Percentiles rank a stretch among this genome's conserved stretches.
Conservation (phyloP, 2,329 filamentous ascomycete genomes). For the Botrytis elliptica region DNA sequence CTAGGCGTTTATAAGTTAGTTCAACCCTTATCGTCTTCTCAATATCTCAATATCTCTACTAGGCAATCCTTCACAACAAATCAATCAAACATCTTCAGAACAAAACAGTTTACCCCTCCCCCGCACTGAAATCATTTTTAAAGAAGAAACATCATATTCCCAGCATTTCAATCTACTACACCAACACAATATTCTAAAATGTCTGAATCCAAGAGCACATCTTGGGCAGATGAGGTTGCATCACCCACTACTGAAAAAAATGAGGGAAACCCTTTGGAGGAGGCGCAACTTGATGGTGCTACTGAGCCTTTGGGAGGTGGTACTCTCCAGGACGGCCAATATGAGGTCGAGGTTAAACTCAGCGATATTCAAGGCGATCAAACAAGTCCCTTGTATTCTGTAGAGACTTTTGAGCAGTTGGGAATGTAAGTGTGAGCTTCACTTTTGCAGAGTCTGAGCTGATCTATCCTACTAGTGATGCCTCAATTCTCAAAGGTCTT, state of each 20-base stretch:
- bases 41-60: not conserved
- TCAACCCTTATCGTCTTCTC: not conserved
- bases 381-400: conserved; percentile 83
- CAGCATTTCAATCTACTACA: conserved; percentile 2
- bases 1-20: conserved; percentile 6
- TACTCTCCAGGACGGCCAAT: conserved; percentile 67
- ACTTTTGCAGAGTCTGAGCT: conserved; percentile 15
- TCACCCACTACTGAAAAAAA: conserved; percentile 30
- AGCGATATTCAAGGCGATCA: conserved; percentile 84
- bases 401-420: conserved; percentile 79
- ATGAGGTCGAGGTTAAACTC: conserved; percentile 89
- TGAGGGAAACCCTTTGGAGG: conserved; percentile 22
- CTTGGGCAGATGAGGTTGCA: conserved; percentile 46
- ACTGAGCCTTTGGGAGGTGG: conserved; percentile 47
- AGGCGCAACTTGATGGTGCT: conserved; percentile 48
- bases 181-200: conserved; percentile 5
- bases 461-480: conserved; percentile 43
- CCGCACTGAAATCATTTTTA: not conserved
- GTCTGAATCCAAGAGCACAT: conserved; percentile 26
- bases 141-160: not conserved
- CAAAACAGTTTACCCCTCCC: conserved; percentile 6
- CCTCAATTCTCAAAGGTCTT: conserved; percentile 73
- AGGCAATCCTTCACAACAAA: not conserved
- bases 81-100: conserved; percentile 7
- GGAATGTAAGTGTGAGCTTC: conserved; percentile 59